A percentile compares a stretch with the other conserved stretches of the same genome.
phyloP scores from a whole-genome alignment of 345 rosid species.

The Lagerstroemia speciosa region DNA sequence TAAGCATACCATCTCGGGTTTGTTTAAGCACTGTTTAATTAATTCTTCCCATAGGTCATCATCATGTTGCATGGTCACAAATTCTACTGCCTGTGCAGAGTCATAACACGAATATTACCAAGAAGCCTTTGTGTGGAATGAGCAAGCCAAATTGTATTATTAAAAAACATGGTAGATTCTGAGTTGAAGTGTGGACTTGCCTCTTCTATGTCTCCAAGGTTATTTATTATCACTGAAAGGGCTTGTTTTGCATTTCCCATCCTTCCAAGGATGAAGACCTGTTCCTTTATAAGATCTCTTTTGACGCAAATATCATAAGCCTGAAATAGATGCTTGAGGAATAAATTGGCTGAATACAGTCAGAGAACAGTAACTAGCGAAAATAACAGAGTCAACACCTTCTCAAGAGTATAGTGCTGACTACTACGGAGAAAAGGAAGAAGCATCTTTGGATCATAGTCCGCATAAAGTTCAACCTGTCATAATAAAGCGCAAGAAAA shows the following conservation, averaged over 20 bases:
- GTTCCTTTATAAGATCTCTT: constrained; percentile 79
- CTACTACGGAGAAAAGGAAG: constrained; percentile 97
- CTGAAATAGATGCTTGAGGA: constrained; percentile 35
- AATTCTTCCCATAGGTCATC: constrained; percentile 99
- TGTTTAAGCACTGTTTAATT: constrained; percentile 84
- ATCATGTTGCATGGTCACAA: constrained; percentile 91
- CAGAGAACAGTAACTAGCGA: constrained; percentile 9
- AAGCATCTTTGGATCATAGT: constrained; percentile 82
- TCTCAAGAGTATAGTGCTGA: constrained; percentile 91
- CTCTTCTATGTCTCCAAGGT: constrained; percentile 96
- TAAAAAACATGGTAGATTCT: neutral
- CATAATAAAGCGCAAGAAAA: constrained; percentile 14
- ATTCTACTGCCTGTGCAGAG: constrained; percentile 89
- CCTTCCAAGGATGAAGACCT: constrained; percentile 94
- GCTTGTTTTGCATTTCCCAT: constrained; percentile 96
- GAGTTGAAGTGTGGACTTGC: constrained; percentile 24
- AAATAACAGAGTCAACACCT: constrained; percentile 43
- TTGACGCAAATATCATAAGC: constrained; percentile 79
- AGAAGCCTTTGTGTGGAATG: constrained; percentile 8
- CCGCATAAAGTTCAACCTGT: constrained; percentile 92
- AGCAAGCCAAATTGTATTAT: neutral
- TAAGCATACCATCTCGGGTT: constrained; percentile 85
- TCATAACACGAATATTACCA: constrained; percentile 10
- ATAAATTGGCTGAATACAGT: constrained; percentile 12
- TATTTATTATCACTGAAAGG: constrained; percentile 78